phyloP scores from a whole-genome alignment of 805 yeast genomes.

The Starmerella khaoyaiensis region DNA sequence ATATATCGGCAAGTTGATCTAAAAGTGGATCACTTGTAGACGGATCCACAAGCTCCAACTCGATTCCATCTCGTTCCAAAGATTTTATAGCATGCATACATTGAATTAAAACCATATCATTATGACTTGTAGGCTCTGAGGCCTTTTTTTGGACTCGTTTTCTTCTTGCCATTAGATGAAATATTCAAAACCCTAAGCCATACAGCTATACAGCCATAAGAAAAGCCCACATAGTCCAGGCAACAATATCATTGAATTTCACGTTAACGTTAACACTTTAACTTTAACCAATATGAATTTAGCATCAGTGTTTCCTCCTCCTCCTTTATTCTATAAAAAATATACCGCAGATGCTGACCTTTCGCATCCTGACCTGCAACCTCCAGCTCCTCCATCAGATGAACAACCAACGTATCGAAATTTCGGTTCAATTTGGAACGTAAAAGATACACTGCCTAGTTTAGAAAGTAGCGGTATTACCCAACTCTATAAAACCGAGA shows the following conservation, averaged over 20 bases:
- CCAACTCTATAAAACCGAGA: slow-evolving; percentile 44
- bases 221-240: not conserved
- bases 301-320: slow-evolving; percentile 83
- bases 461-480: slow-evolving; percentile 63
- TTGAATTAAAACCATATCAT: not conserved
- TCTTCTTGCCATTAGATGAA: too few species aligned
- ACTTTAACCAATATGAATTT: too few species aligned
- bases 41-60: not conserved
- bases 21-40: slow-evolving; percentile 6
- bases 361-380: slow-evolving; percentile 9
- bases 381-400: slow-evolving; percentile 25
- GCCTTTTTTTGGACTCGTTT: slow-evolving; percentile 5
- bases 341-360: slow-evolving; percentile 48
- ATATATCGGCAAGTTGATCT: slow-evolving; percentile 4
- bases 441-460: slow-evolving; percentile 58
- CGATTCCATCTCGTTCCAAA: not conserved
- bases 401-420: slow-evolving; percentile 51
- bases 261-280: too few species aligned
- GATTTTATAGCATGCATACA: not conserved
- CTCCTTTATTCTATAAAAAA: slow-evolving; percentile 68
- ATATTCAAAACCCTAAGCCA: too few species aligned
- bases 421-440: slow-evolving; percentile 84
- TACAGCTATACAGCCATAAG: not conserved
- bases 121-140: too few species aligned
- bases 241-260: too few species aligned